These are phyloP conservation scores for Xylaria longipes DNA, from an alignment of 495 filamentous ascomycete genomes.

Conservation along the genomic window DNA sequence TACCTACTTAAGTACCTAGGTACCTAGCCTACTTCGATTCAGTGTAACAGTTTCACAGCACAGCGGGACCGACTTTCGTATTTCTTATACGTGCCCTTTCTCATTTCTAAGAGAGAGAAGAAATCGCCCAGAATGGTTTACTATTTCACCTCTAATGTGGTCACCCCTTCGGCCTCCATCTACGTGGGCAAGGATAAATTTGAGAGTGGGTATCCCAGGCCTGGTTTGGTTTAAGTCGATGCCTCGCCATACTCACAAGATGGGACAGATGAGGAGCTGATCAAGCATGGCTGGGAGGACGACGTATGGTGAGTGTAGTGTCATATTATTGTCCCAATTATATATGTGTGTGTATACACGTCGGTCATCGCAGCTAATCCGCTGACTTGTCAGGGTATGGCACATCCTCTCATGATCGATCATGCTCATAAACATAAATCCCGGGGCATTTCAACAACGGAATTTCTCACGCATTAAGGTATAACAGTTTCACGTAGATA, in stretches of 20 bases:
- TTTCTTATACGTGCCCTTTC: conserved; percentile 8
- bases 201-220: conserved; percentile 72
- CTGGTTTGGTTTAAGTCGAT: conserved; percentile 26
- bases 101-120: neutral
- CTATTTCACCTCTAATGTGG: conserved; percentile 87
- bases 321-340: neutral
- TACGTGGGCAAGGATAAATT: conserved; percentile 99
- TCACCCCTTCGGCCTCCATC: conserved; percentile 75
- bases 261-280: conserved; percentile 87
- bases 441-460: too few species aligned
- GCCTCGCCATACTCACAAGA: conserved; percentile 37
- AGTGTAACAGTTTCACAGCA: conserved; percentile 3
- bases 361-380: conserved; percentile 3
- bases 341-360: neutral
- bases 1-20: too few species aligned
- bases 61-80: neutral
- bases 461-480: neutral
- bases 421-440: neutral
- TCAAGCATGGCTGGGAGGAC: conserved; percentile 89
- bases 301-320: conserved; percentile 80
- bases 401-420: conserved; percentile 5
- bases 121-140: conserved; percentile 73
- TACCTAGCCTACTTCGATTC: neutral
- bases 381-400: conserved; percentile 35
- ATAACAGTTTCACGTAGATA: conserved; percentile 92